These are phyloP conservation scores for Cardamine chenopodiifolia DNA, from an alignment of 345 rosid genomes.

Conservation along the genomic window DNA sequence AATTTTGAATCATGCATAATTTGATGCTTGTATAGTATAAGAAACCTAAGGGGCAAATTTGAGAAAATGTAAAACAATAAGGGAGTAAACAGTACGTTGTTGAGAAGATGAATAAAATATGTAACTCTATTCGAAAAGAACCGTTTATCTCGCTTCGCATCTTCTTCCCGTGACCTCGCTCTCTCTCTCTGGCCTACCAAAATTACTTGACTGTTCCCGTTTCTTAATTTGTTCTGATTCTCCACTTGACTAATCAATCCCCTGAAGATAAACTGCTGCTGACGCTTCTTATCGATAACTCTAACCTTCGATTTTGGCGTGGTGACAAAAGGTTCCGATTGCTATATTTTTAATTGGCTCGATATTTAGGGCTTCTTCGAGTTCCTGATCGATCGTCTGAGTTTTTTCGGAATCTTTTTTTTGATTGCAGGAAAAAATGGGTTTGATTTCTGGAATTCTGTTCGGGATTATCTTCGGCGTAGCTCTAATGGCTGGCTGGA, in stretches of 20 bases:
- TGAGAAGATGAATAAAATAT: constrained; percentile 26
- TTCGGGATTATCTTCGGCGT: constrained; percentile 85
- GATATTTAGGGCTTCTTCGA: constrained; percentile 10
- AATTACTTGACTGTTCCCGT: constrained; percentile 13
- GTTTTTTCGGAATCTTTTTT: constrained; percentile 17
- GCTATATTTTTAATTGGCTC: not conserved
- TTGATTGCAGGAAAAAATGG: constrained; percentile 64
- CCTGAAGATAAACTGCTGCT: constrained; percentile 14
- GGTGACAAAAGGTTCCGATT: constrained; percentile 25
- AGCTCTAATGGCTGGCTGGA: constrained; percentile 93
- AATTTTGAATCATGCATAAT: no score
- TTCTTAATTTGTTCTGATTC: constrained; percentile 33
- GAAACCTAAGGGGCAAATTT: not conserved
- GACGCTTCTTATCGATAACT: constrained; percentile 20
- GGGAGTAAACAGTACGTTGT: not conserved
- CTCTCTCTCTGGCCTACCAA: constrained; percentile 35
- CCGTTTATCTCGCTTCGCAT: constrained; percentile 30
- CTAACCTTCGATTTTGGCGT: not conserved
- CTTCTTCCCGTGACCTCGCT: constrained; percentile 18
- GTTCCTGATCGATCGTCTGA: constrained; percentile 7
- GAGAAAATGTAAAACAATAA: not conserved
- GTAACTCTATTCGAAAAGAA: constrained; percentile 23
- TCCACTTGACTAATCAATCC: constrained; percentile 24
- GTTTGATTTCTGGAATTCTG: constrained; percentile 83
- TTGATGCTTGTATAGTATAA: not conserved